phyloP scores from a whole-genome alignment of 306 rosid genomes.

The Fragaria iinumae region DNA sequence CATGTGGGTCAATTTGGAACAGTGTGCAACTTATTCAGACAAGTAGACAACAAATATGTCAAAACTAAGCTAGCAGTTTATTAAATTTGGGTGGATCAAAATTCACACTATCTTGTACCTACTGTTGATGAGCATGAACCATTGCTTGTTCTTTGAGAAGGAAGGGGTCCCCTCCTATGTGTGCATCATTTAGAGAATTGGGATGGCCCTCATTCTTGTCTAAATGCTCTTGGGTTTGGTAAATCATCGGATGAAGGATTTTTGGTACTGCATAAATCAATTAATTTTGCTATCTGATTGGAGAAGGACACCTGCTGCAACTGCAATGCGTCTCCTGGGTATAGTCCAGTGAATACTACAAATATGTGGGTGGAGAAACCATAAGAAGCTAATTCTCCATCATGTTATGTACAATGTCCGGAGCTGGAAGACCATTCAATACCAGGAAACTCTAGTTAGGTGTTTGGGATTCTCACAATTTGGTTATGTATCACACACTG shows the following conservation, averaged over 20 bases:
- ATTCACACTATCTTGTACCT: not conserved
- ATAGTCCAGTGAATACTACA: not conserved
- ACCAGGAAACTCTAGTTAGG: not conserved
- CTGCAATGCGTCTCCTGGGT: constrained; percentile 2
- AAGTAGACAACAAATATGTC: not conserved
- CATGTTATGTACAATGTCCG: not conserved
- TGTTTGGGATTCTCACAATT: not conserved
- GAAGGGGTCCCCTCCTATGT: not conserved
- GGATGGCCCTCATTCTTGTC: constrained; percentile 6
- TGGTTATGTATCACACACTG: not conserved
- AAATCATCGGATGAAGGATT: constrained; percentile 3
- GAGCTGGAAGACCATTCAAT: not conserved
- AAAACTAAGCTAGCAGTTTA: not conserved
- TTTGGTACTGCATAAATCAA: not conserved
- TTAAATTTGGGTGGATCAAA: constrained; percentile 8
- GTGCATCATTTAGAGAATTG: not conserved
- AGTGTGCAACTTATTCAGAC: not conserved
- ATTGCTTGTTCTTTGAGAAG: not conserved
- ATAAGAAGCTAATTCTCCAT: not conserved
- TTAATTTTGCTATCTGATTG: not conserved
- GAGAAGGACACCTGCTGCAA: not conserved
- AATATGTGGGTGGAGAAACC: not conserved
- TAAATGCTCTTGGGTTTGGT: constrained; percentile 4
- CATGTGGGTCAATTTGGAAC: not conserved
- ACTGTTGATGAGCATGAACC: not conserved